Evolutionary conservation across 1,284 basidiomycete genomes (phyloP).

Genomic region (Trametes sp.): DNA sequence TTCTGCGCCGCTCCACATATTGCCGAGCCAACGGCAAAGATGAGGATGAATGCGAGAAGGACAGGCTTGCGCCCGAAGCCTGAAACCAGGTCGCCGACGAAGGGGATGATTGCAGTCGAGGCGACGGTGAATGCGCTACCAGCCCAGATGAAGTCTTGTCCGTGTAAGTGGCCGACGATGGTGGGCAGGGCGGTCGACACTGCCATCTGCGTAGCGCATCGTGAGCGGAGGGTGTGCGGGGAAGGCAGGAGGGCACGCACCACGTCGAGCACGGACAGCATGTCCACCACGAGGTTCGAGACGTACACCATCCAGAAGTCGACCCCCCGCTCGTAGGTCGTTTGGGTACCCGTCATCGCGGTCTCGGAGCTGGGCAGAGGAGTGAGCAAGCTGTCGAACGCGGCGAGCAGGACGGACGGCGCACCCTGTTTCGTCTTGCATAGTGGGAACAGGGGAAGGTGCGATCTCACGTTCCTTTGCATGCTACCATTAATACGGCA

Average conservation of each 20-base stretch:
- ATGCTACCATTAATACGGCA: too few species aligned
- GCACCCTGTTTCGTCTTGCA: too few species aligned
- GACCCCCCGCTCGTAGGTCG: slow-evolving; percentile 10
- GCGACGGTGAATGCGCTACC: slow-evolving; percentile 39
- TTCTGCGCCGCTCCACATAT: neutral
- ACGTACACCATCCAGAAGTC: slow-evolving; percentile 24
- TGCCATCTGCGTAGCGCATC: too few species aligned
- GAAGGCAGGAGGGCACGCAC: slow-evolving; percentile 9
- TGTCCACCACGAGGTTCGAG: slow-evolving; percentile 14
- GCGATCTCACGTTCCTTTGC: too few species aligned
- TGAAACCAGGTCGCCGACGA: slow-evolving; percentile 35
- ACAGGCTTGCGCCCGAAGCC: slow-evolving; percentile 44
- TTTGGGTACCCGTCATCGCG: too few species aligned
- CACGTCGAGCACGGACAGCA: slow-evolving; percentile 25
- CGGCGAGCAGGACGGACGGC: too few species aligned
- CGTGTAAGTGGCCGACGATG: slow-evolving; percentile 40
- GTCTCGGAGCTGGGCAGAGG: too few species aligned
- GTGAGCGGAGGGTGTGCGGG: too few species aligned
- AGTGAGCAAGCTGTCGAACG: too few species aligned
- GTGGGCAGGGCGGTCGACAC: slow-evolving; percentile 44
- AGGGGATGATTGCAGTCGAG: slow-evolving; percentile 38
- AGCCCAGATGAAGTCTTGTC: slow-evolving; percentile 43
- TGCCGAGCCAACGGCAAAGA: neutral
- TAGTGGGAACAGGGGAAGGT: too few species aligned
- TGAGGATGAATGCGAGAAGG: neutral